phyloP scores from a whole-genome alignment of 1,284 basidiomycete species.

The Marasmius fiardii region DNA sequence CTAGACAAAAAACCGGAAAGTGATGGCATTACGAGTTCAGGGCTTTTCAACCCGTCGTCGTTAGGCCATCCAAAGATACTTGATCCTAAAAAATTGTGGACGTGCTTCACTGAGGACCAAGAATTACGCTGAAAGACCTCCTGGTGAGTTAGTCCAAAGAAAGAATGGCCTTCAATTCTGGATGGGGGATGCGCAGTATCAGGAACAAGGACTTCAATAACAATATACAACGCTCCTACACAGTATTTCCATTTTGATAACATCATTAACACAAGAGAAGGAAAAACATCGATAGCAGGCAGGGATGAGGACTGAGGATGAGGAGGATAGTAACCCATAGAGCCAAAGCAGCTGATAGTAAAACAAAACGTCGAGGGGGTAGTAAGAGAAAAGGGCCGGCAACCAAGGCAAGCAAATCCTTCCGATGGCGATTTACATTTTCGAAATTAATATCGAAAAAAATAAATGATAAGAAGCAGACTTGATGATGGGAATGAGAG shows the following conservation, averaged over 20 bases:
- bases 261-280: background rate
- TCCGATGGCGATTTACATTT: too few relatives aligned
- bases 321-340: background rate
- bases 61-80: too few relatives aligned
- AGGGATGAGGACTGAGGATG: background rate
- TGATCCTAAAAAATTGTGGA: too few relatives aligned
- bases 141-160: too few relatives aligned
- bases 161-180: too few relatives aligned
- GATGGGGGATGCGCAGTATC: too few relatives aligned
- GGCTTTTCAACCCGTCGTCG: too few relatives aligned
- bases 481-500: background rate
- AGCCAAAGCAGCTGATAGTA: background rate
- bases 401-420: background rate
- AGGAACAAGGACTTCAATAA: background rate
- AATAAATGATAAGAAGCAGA: conserved; percentile 1
- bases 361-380: background rate
- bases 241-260: background rate
- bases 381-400: background rate
- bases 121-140: too few relatives aligned
- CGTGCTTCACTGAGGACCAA: too few relatives aligned
- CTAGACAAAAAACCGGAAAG: background rate
- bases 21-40: too few relatives aligned
- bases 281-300: background rate
- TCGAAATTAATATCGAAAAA: too few relatives aligned
- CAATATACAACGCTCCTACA: background rate